Base-by-base conservation (phyloP, 1,284 basidiomycete species). In the Psilocybe mexicana region DNA sequence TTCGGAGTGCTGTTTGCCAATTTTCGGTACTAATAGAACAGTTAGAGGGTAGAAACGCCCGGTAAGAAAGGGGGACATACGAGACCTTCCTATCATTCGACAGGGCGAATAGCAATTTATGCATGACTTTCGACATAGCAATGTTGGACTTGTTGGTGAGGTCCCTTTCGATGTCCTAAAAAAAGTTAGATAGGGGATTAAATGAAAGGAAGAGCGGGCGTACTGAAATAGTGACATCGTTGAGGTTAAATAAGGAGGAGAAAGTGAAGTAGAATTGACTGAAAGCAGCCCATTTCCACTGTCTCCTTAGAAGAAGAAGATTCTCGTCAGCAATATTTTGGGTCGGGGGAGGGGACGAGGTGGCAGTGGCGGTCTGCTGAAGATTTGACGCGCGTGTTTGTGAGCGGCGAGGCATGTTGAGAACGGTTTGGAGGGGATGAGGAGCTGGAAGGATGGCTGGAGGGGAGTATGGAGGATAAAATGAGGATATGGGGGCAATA, bases 251-350 rank as follows among this genome's bases (percentile, higher is more conserved):
- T 55, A 93, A 75, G 46, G 79, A 77, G 53, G 79, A 77, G 73
- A 92, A 93, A 25, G 88, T 92, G 69, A 80, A 86, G 77, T 90
- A 87, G 79, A 92, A 92, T 70, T 93, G 90, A 72, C 83, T 82
- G 70, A 92, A 87, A 25, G 86, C 87, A 10, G 90, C 91, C 90
- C 90, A 93, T 77, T 89, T 90, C 90, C 90, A 92, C 57, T 90
- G 80, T 51, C 77, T 83, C 57, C 90, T 80, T 54, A 85, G 77
- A 43, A 76, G 69, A 38, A 71, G 64, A 61, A 82, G 70, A 60
- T 83, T 74, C 61, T 79, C 75, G 58, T 73, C 65, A 62, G 76
- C 75, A 55, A 73, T 57, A 61, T 71, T 66, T 45, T 49, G 56
- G 38, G 52, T 60, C 14, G 57, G 54, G 33, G 60, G 40, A 57